These are phyloP conservation scores for Acmispon strigosus DNA, from an alignment of 306 rosid genomes.

Conservation along the genomic window DNA sequence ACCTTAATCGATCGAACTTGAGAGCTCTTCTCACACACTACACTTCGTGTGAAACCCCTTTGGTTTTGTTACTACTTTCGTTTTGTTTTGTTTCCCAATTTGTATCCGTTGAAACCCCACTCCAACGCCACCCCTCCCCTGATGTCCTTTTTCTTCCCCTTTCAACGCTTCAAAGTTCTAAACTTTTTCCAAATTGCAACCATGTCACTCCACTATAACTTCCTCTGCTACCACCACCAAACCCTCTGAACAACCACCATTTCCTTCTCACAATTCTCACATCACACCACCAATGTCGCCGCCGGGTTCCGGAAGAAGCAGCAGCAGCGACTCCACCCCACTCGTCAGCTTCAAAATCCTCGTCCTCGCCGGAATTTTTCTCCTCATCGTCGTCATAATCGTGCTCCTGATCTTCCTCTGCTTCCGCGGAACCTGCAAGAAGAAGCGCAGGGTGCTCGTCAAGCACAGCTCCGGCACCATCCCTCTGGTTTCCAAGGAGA, in stretches of 20 bases:
- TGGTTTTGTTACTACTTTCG: neutral
- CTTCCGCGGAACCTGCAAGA: slow-evolving; percentile 31
- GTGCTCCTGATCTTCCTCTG: slow-evolving; percentile 47
- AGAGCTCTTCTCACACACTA: no score
- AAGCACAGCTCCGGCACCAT: slow-evolving; percentile 79
- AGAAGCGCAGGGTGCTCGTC: slow-evolving; percentile 31
- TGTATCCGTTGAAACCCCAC: slow-evolving; percentile 60
- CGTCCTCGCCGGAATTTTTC: slow-evolving; percentile 37
- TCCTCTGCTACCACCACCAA: no score
- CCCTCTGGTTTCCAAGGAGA: slow-evolving; percentile 78
- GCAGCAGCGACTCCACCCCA: neutral
- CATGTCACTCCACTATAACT: neutral
- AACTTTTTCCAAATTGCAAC: neutral
- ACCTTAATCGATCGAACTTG: no score
- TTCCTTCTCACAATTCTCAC: neutral
- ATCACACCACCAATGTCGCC: neutral
- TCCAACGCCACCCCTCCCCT: neutral
- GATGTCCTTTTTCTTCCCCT: neutral
- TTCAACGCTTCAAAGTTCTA: neutral
- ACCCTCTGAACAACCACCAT: no score
- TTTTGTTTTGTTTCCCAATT: neutral
- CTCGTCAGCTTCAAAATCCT: slow-evolving; percentile 45
- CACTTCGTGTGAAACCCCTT: no score
- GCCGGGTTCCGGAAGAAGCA: no score
- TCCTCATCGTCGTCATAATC: slow-evolving; percentile 25